Conservation (phyloP, 2,329 filamentous ascomycete species). For the Penicillium glabrum region DNA sequence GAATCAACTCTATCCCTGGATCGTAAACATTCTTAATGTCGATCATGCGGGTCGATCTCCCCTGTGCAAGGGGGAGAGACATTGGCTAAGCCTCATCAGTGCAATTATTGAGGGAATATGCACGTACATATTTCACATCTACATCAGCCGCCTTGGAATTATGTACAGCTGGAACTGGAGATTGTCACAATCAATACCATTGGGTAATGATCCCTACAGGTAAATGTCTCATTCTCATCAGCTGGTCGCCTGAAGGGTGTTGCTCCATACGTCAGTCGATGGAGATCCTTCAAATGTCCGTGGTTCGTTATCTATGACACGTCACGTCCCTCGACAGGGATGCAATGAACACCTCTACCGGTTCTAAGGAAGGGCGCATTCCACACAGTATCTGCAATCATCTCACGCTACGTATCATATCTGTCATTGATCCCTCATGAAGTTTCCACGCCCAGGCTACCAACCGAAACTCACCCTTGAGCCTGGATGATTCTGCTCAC, state of each 20-base stretch:
- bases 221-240: background rate
- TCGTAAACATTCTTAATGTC: background rate
- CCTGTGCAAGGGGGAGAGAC: background rate
- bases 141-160: too few relatives aligned
- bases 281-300: too few relatives aligned
- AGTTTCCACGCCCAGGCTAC: background rate
- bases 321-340: background rate
- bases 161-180: too few relatives aligned
- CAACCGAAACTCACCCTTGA: background rate
- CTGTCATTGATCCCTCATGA: background rate
- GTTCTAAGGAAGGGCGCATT: constrained; percentile 4
- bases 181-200: too few relatives aligned
- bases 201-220: too few relatives aligned
- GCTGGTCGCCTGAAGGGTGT: too few relatives aligned
- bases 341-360: background rate
- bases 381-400: background rate
- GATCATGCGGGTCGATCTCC: background rate
- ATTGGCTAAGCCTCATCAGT: background rate
- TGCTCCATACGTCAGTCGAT: too few relatives aligned
- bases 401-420: background rate
- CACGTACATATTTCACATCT: too few relatives aligned
- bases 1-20: background rate
- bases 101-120: background rate
- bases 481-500: background rate
- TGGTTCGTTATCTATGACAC: background rate